These are phyloP conservation scores for Solanum aculeatissimum DNA, from an alignment of 305 asterid genomes.

Conservation along the genomic window DNA sequence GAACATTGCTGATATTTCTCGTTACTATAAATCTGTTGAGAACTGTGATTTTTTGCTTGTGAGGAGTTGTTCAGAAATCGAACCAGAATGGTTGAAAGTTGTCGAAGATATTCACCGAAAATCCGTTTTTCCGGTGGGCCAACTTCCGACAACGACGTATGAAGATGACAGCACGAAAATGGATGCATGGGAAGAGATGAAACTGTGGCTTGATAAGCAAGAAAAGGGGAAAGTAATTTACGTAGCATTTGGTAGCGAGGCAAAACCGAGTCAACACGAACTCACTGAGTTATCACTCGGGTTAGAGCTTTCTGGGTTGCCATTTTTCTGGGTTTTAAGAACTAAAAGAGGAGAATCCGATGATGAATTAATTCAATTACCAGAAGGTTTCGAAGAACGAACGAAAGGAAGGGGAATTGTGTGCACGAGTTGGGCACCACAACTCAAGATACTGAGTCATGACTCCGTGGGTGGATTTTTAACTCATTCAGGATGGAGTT, in stretches of 20 bases:
- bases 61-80: slow-evolving; percentile 4
- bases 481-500: slow-evolving; percentile 39
- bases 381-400: slow-evolving; percentile 18
- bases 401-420: slow-evolving; percentile 17
- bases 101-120: neutral
- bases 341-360: neutral
- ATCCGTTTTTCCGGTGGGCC: slow-evolving; percentile 19
- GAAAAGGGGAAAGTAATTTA: slow-evolving; percentile 2
- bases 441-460: slow-evolving; percentile 26
- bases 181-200: neutral
- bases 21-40: neutral
- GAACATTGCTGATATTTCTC: slow-evolving; percentile 1
- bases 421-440: slow-evolving; percentile 32
- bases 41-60: neutral
- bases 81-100: slow-evolving; percentile 4
- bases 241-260: slow-evolving; percentile 25
- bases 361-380: slow-evolving; percentile 1
- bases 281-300: slow-evolving; percentile 17
- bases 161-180: neutral
- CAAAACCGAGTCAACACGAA: slow-evolving; percentile 12
- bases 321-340: slow-evolving; percentile 20
- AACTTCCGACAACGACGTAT: slow-evolving; percentile 4
- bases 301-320: slow-evolving; percentile 11
- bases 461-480: slow-evolving; percentile 31
- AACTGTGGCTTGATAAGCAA: slow-evolving; percentile 9